These are phyloP conservation scores for Acorus calamus DNA, from an alignment of 106 monocot genomes.

Conservation along the genomic window DNA sequence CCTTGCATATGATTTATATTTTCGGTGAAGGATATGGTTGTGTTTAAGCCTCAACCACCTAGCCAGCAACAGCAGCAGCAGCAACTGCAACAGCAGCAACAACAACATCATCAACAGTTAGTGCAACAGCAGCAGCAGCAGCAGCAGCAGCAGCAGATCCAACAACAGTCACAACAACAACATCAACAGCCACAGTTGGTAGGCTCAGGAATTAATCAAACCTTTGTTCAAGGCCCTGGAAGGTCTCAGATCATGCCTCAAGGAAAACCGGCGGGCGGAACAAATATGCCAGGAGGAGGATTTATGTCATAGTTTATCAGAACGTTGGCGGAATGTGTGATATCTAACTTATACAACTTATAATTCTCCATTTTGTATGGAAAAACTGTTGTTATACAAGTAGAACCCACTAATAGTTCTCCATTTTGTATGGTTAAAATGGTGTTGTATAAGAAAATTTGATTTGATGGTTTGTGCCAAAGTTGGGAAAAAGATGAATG, in stretches of 20 bases:
- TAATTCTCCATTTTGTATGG: too few species aligned
- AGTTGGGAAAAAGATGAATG: too few species aligned
- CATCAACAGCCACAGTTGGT: slow-evolving; percentile 24
- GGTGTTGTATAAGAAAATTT: too few species aligned
- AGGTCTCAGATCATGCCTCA: slow-evolving; percentile 72
- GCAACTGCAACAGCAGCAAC: slow-evolving; percentile 9
- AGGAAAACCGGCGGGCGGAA: slow-evolving; percentile 43
- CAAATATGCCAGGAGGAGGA: slow-evolving; percentile 38
- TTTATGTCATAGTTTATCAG: slow-evolving; percentile 31
- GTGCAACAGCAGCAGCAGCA: slow-evolving; percentile 17
- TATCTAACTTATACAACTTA: too few species aligned
- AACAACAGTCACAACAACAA: slow-evolving; percentile 19
- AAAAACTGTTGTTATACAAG: too few species aligned
- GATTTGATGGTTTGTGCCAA: too few species aligned
- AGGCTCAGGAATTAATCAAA: slow-evolving; percentile 36
- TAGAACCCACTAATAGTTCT: too few species aligned
- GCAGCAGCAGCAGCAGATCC: slow-evolving; percentile 15
- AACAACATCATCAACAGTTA: slow-evolving; percentile 22
- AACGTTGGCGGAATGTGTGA: too few species aligned
- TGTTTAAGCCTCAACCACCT: slow-evolving; percentile 84
- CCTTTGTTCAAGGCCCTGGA: slow-evolving; percentile 45
- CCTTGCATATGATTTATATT: neutral
- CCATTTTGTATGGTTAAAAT: too few species aligned
- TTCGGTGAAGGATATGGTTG: slow-evolving; percentile 80
- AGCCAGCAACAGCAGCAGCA: slow-evolving; percentile 14